Evolutionary conservation across 2,329 filamentous ascomycete species (phyloP), one percentile per base, ranked within the genome.

Genomic region (Canariomyces notabilis): DNA sequence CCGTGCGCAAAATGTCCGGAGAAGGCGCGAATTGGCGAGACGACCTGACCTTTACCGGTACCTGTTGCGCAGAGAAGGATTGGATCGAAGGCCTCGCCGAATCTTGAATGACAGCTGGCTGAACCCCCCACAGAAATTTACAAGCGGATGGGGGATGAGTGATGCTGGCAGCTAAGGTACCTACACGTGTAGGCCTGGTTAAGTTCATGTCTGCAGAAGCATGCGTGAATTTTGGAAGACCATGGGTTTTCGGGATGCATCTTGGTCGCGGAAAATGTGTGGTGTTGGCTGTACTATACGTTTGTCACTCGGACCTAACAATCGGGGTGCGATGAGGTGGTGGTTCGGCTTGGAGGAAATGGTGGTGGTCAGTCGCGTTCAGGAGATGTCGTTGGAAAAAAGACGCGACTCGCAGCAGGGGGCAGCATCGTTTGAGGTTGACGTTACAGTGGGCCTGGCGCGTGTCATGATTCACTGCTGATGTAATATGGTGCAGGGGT

Each of bases 391-490:
- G 63, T 65, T 61, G 59, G 50, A 38, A 40, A 47, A 51, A 55
- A 57, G 58, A 60, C 58, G 59, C 59, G 54, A 58, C 45, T 54
- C 47, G 52, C 59, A 60, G 62, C 63, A 60, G 61, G 60, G 53
- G 49, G 50, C 42, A 50, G 50, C 44, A 38, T 48, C 59, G 67
- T 70, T 70, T 69, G 68, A 71, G 61, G 63, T 70, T 66, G 59
- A 65, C 64, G 53, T 63, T 65, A 62, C 56, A 54, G 57, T 59
- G 62, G 61, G 56, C 37, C 45, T 34, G 34, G 35, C 40, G 37
- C 50, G 50, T 47, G 44, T 44, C 42, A 37, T 61, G 57, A 62
- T 64, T 64, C 52, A 60, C 47, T 47, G 55, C 47, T 57, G 56
- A 53, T 40, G 52, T 56, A 58, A 58, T 53, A 56, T 40, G 33